Conservation (phyloP, 2,329 filamentous ascomycete species). For the Ascochyta clinopodiicola region DNA sequence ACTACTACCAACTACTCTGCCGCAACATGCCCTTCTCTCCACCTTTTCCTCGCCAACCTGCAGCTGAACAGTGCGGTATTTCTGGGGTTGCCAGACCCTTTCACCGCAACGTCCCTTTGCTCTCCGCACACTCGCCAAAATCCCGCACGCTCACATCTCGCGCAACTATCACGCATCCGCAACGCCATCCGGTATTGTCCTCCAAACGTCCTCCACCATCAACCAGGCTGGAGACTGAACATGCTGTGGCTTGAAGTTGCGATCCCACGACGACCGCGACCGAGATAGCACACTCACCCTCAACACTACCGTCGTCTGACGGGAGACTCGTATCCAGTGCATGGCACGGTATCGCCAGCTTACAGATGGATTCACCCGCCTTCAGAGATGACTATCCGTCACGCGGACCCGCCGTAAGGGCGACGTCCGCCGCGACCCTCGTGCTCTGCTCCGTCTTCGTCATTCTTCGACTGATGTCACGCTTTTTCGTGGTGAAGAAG, state of each 20-base stretch:
- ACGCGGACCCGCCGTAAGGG: constrained; percentile 61
- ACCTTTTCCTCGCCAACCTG: constrained; percentile 22
- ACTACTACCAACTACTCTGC: constrained; percentile 20
- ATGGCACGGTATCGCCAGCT: constrained; percentile 15
- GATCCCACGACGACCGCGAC: constrained; percentile 35
- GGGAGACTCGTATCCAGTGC: constrained; percentile 19
- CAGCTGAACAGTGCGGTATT: constrained; percentile 29
- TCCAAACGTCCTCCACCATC: not conserved
- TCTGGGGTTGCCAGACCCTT: constrained; percentile 28
- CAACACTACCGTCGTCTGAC: not conserved
- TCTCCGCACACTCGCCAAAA: not conserved
- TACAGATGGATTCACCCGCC: constrained; percentile 35
- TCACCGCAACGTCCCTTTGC: constrained; percentile 24
- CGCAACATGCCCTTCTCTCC: constrained; percentile 24
- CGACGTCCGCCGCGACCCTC: constrained; percentile 73
- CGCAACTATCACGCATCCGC: not conserved
- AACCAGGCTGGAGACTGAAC: constrained; percentile 23
- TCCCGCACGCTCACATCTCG: constrained; percentile 1
- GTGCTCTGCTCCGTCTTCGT: constrained; percentile 77
- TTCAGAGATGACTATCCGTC: constrained; percentile 28
- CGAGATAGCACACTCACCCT: constrained; percentile 28
- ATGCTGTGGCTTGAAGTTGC: constrained; percentile 29
- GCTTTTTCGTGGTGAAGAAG: constrained; percentile 74
- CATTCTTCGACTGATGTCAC: constrained; percentile 73
- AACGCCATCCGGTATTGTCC: not conserved